Conservation (phyloP, 371 early-diverging fungal species). For the Capniomyces stellatus region DNA sequence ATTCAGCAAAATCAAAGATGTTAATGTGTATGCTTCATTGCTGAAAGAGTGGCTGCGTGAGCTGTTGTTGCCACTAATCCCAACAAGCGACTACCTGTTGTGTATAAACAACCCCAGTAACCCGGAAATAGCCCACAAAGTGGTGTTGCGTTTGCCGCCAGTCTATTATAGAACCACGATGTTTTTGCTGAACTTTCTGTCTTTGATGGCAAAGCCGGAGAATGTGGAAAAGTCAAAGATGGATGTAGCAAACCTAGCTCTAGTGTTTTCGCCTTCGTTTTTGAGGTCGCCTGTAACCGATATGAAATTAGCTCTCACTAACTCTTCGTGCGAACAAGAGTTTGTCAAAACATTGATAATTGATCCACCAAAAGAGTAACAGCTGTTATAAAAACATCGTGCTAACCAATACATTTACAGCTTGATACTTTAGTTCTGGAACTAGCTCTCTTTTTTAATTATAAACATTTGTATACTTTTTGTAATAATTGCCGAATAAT, state of each 20-base stretch:
- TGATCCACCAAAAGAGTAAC: conserved; percentile 4
- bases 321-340: conserved; percentile 48
- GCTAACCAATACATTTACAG: too few species aligned
- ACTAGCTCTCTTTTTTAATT: too few species aligned
- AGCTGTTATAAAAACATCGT: too few species aligned
- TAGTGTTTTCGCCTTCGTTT: conserved; percentile 94
- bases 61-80: conserved; percentile 76
- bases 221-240: conserved; percentile 62
- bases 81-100: conserved; percentile 50
- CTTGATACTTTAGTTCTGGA: too few species aligned
- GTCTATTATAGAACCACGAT: conserved; percentile 53
- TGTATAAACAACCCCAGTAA: conserved; percentile 44
- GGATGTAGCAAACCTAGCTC: conserved; percentile 75
- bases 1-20: conserved; percentile 51
- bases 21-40: conserved; percentile 81
- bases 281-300: conserved; percentile 71
- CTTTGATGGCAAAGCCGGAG: conserved; percentile 53
- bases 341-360: conserved; percentile 19
- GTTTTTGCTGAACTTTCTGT: conserved; percentile 64
- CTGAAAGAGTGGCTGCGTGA: conserved; percentile 88
- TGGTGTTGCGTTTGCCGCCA: conserved; percentile 50
- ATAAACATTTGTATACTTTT: too few species aligned
- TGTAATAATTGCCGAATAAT: too few species aligned
- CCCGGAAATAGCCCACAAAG: conserved; percentile 30
- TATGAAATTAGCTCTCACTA: conserved; percentile 58